Evolutionary conservation across 129 eudicot species (phyloP), one percentile per base, ranked within the genome.

Genomic region (Saposhnikovia divaricata): DNA sequence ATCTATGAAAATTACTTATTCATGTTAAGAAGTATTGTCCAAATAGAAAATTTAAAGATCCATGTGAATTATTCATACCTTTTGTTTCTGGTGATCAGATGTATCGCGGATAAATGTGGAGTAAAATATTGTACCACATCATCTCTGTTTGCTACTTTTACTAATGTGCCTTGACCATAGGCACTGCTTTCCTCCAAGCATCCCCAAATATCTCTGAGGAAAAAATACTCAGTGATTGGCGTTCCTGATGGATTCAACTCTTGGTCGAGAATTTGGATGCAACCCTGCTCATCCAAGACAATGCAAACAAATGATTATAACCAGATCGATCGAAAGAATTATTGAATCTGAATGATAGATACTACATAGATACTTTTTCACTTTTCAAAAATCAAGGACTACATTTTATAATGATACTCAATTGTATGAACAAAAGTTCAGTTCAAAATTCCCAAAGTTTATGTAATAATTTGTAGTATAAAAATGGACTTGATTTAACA

Each of bases 41-140:
- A 11, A 12, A 55, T 13, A 23, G 27, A 3, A 42, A 6, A 37
- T 4, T 3, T 40, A 1, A 13, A 23, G 48, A 16, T n/a, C n/a
- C n/a, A n/a, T 25, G 44, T 10, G 11, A n/a, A 8, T 21, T n/a
- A 59, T 9, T 6, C 4, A 19, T 46, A n/a, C 2, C 81, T 31
- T 78, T 75, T 77, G 78, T 48, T 77, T 3, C 51, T 79, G 34
- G 61, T 85, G 2, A 34, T 34, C 37, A 89, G 76, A 37, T 89
- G 91, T 19, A 87, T 74, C 0, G 85, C 91, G 0, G 93, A 87
- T 25, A 89, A 76, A 68, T 80, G 82, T 7, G 93, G 93, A 48
- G 66, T 74, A 28, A 83, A 89, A 68, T 85, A 89, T 19, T 87
- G 93, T 37, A 51, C 43, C 12, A 85, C 74, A 0, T 3, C 43